These are phyloP conservation scores for Nemania sp. DNA, from an alignment of 2,329 filamentous ascomycete genomes.

Conservation along the genomic window DNA sequence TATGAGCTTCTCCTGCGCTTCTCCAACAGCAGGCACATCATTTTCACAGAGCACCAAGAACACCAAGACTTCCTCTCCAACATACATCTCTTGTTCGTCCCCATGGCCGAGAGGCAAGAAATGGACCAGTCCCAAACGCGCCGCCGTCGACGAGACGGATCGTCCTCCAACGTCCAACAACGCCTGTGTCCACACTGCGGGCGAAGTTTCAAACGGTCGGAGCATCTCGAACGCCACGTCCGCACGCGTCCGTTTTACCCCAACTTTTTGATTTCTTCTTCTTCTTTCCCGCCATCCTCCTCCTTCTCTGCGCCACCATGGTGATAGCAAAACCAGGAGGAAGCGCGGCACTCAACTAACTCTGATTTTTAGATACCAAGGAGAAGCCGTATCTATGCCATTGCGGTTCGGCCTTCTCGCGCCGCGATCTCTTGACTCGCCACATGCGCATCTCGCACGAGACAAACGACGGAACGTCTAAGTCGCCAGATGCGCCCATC, in stretches of 20 bases:
- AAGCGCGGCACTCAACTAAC: constrained; percentile 27
- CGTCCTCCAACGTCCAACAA: constrained; percentile 47
- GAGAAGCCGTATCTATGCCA: constrained; percentile 61
- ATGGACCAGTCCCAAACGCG: constrained; percentile 49
- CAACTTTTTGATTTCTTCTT: constrained; percentile 42
- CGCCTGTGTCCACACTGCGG: constrained; percentile 57
- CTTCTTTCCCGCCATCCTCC: constrained; percentile 29
- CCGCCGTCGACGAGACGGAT: constrained; percentile 50
- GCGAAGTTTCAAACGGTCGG: constrained; percentile 59
- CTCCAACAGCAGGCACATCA: constrained; percentile 35
- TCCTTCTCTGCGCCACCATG: constrained; percentile 40
- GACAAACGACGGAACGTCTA: constrained; percentile 44
- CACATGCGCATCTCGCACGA: constrained; percentile 58
- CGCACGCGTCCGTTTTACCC: constrained; percentile 58
- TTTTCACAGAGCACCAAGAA: constrained; percentile 30
- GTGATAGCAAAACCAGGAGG: constrained; percentile 12
- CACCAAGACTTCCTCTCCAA: constrained; percentile 38
- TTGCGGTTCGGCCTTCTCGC: constrained; percentile 59
- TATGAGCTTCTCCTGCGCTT: constrained; percentile 39
- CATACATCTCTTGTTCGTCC: constrained; percentile 23
- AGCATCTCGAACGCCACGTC: constrained; percentile 61
- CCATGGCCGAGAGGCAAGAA: constrained; percentile 49
- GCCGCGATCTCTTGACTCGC: constrained; percentile 59
- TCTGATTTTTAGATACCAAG: constrained; percentile 56
- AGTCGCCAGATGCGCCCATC: constrained; percentile 47